phyloP scores from a whole-genome alignment of 2,329 filamentous ascomycete species.

The Talaromyces marneffei region DNA sequence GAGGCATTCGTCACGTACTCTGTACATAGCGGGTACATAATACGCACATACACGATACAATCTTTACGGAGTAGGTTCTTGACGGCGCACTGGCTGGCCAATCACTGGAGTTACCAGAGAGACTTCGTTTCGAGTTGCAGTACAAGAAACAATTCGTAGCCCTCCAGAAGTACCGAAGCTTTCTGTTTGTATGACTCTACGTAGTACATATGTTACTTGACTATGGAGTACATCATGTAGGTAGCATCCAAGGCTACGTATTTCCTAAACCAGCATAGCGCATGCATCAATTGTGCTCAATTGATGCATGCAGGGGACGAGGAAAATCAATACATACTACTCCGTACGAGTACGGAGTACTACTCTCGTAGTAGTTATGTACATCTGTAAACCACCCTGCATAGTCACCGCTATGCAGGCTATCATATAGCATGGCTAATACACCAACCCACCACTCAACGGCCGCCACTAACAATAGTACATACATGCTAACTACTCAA shows the following conservation, averaged over 20 bases:
- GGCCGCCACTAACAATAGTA: background rate
- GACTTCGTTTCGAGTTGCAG: background rate
- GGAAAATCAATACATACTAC: background rate
- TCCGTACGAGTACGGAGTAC: no score
- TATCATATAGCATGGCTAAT: background rate
- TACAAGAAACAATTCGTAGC: no score
- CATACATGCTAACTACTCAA: background rate
- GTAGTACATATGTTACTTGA: background rate
- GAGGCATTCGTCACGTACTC: background rate
- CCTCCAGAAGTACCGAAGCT: no score
- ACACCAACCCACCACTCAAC: background rate
- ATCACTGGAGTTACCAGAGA: background rate
- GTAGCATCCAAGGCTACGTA: background rate
- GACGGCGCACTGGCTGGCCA: background rate
- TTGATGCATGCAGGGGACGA: background rate
- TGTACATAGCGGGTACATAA: background rate
- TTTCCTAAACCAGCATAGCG: background rate
- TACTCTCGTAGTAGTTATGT: no score
- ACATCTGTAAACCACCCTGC: background rate
- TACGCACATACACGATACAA: background rate
- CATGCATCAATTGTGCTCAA: background rate
- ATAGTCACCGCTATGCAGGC: background rate
- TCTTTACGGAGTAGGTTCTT: background rate
- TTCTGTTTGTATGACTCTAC: background rate
- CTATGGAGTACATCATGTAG: background rate